Base-by-base conservation (phyloP, 2,329 filamentous ascomycete species). In the Fusarium nisikadoi region DNA sequence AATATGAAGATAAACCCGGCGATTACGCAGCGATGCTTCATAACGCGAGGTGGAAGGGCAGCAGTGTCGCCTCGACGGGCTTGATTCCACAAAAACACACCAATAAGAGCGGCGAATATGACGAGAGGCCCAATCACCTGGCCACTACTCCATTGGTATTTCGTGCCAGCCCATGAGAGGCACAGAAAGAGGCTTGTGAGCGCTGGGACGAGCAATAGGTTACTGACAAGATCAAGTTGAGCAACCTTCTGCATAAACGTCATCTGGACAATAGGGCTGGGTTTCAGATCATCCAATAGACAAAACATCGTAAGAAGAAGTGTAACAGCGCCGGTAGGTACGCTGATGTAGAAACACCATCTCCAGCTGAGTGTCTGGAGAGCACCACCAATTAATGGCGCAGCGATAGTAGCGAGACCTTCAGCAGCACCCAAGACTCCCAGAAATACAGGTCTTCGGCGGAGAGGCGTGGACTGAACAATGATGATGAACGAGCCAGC, bases 101-200 rank as follows among this genome's bases (percentile, higher is more conserved):
- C 11, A 0, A 65, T 13, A 1, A 72, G 45, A 7, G 58, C 4
- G 2, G 20, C 33, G 13, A 72, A 72, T 0, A 35, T 10, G 0
- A 29, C 12, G 0, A 72, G 10, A 4, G 53, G 41, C 0, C 75
- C 80, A 36, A 85, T 79, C 41, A 85, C 80, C n/a, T 68, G 53
- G 2, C 71, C 74, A 9, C 67, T 73, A 4, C 38, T 42, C 76
- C 76, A 78, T 0, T 65, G 23, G 27, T 81, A 79, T 23, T 75
- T 79, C 12, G 72, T 78, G 4, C 82, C 83, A 11, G 81, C 83
- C 84, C 84, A 87, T 19, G 86, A 84, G 5, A 87, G 77, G 1
- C 84, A 84, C 8, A 87, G 75, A 0, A 87, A 76, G 8, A 86
- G 80, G 63, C 84, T 86, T 27, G 85, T 77, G 4, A 86, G 81